phyloP scores from a whole-genome alignment of 345 rosid genomes.

The Eucalyptus dawsonii region DNA sequence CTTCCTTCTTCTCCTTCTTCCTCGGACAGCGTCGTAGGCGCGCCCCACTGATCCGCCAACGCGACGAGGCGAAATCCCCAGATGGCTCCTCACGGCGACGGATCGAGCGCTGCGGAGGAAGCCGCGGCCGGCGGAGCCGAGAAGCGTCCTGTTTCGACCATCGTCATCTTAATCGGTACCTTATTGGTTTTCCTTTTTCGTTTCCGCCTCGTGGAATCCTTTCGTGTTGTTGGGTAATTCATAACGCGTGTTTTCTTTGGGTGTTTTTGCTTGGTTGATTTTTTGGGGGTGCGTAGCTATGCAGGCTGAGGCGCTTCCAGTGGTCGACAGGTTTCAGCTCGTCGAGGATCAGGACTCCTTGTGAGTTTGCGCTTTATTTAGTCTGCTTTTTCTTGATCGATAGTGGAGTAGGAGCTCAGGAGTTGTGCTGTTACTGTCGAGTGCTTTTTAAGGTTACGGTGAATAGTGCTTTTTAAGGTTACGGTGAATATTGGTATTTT shows the following conservation, averaged over 20 bases:
- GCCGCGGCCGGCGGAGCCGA: conserved; percentile 16
- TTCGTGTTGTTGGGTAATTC: not conserved
- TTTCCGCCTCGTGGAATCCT: not conserved
- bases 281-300: conserved; percentile 31
- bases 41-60: not conserved
- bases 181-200: not conserved
- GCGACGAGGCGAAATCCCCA: not conserved
- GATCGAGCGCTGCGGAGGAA: conserved; percentile 19
- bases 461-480: not conserved
- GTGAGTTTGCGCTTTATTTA: conserved; percentile 16
- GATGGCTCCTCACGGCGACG: conserved; percentile 55
- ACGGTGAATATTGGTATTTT: not conserved
- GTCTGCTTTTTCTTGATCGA: not conserved
- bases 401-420: not conserved
- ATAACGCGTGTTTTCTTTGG: not conserved
- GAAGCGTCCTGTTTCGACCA: conserved; percentile 33
- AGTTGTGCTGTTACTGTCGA: not conserved
- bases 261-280: not conserved
- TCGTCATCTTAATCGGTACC: conserved; percentile 72
- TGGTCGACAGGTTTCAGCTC: conserved; percentile 56
- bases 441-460: not conserved
- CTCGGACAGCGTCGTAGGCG: not conserved
- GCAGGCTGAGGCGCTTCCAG: conserved; percentile 81
- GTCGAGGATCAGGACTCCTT: conserved; percentile 31
- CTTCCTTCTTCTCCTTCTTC: conserved; percentile 22